A percentile compares a stretch with the other conserved stretches of the same genome.
phyloP scores from a whole-genome alignment of 2,329 filamentous ascomycete genomes.

The Zymoseptoria brevis region DNA sequence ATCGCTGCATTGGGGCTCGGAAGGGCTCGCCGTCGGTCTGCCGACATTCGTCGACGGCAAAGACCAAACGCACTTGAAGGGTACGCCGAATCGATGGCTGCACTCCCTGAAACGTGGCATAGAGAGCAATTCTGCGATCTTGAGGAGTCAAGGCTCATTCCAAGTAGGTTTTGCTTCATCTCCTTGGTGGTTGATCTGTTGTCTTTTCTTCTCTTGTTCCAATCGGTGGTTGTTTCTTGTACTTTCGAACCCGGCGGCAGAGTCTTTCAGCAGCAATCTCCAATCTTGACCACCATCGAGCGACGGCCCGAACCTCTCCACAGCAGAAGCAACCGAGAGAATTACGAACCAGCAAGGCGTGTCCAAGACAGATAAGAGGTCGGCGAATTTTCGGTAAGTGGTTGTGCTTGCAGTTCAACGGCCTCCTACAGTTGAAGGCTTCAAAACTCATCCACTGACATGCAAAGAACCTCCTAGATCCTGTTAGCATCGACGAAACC shows the following conservation, averaged over 20 bases:
- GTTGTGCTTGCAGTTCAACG: neutral
- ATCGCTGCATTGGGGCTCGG: conserved; percentile 13
- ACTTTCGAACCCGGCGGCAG: conserved; percentile 9
- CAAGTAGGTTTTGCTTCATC: conserved; percentile 7
- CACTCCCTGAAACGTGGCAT: conserved; percentile 12
- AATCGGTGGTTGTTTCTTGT: conserved; percentile 13
- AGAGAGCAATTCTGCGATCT: conserved; percentile 12
- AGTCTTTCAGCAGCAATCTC: conserved; percentile 2
- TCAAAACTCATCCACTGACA: conserved; percentile 1
- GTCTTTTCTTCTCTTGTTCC: conserved; percentile 13
- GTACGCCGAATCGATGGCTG: neutral
- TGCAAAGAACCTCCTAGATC: neutral
- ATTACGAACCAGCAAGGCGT: neutral
- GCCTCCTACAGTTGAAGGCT: neutral
- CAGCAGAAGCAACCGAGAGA: neutral
- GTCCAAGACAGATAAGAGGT: neutral
- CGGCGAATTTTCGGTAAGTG: neutral
- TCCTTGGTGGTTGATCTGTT: conserved; percentile 15
- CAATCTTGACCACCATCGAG: neutral
- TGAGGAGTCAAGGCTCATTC: conserved; percentile 2
- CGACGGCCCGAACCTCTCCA: neutral
- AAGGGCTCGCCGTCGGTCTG: conserved; percentile 9
- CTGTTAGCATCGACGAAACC: neutral
- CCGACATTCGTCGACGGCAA: conserved; percentile 13
- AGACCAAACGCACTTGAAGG: conserved; percentile 15